Evolutionary conservation across 257 asterid species (phyloP).

Genomic region (Fraxinus pennsylvanica): DNA sequence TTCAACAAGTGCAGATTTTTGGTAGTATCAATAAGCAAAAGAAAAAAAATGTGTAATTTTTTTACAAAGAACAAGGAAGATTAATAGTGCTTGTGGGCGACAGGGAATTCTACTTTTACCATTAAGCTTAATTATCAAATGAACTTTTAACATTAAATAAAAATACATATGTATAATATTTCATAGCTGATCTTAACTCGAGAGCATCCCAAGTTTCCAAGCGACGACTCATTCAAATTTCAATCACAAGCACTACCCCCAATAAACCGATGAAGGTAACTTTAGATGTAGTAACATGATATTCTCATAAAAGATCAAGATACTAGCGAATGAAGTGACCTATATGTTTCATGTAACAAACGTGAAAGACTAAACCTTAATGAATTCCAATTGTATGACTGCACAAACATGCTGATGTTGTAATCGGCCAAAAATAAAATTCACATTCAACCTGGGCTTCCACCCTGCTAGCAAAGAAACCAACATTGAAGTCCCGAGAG

Average conservation of each 20-base stretch:
- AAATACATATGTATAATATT: slow-evolving; percentile 31
- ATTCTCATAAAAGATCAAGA: slow-evolving; percentile 77
- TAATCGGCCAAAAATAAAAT: too few relatives aligned
- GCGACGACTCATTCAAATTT: slow-evolving; percentile 81
- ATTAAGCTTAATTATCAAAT: too few relatives aligned
- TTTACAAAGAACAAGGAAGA: too few relatives aligned
- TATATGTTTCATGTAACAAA: slow-evolving; percentile 15
- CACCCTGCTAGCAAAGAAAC: not conserved
- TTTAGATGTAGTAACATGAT: slow-evolving; percentile 75
- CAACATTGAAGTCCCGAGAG: slow-evolving; percentile 86
- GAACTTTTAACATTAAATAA: too few relatives aligned
- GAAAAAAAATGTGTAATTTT: too few relatives aligned
- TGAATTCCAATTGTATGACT: too few relatives aligned
- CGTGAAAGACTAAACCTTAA: not conserved
- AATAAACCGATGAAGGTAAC: slow-evolving; percentile 85
- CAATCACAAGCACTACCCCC: slow-evolving; percentile 75
- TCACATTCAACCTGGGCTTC: not conserved
- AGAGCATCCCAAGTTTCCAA: slow-evolving; percentile 79
- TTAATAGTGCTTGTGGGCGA: too few relatives aligned
- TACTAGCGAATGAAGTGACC: slow-evolving; percentile 80
- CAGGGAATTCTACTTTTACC: too few relatives aligned
- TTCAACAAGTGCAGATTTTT: too few relatives aligned
- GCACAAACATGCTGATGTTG: too few relatives aligned
- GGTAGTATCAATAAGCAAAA: too few relatives aligned
- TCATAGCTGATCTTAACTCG: slow-evolving; percentile 56